phyloP scores from a whole-genome alignment of 2,329 filamentous ascomycete genomes.

The Ustilaginoidea virens region DNA sequence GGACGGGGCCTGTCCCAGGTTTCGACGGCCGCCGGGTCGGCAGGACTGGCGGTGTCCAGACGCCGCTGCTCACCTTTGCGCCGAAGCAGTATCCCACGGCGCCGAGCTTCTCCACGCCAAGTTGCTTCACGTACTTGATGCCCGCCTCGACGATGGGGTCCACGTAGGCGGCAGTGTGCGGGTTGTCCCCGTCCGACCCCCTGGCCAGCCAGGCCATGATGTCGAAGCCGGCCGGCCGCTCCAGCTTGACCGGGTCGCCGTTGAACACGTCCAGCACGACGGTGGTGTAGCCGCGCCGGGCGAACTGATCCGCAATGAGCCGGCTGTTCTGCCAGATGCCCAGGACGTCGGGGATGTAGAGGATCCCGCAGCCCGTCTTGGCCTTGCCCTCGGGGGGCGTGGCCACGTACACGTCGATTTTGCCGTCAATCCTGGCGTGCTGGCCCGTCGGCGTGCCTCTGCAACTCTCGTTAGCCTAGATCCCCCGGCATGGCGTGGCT shows the following conservation, averaged over 20 bases:
- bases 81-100: constrained; percentile 52
- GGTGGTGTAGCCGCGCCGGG: constrained; percentile 22
- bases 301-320: constrained; percentile 25
- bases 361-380: constrained; percentile 15
- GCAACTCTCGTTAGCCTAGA: background rate
- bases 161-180: constrained; percentile 17
- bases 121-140: constrained; percentile 39
- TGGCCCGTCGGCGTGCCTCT: constrained; percentile 34
- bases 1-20: too few species aligned
- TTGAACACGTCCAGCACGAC: constrained; percentile 23
- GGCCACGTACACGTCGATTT: constrained; percentile 35
- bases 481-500: background rate
- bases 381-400: constrained; percentile 19
- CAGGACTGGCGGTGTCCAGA: too few species aligned
- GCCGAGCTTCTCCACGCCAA: constrained; percentile 36
- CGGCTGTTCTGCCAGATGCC: constrained; percentile 24
- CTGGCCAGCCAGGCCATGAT: constrained; percentile 18
- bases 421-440: constrained; percentile 24
- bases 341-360: constrained; percentile 22
- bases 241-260: constrained; percentile 16
- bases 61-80: constrained; percentile 29
- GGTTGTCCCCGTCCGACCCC: constrained; percentile 32
- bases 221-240: constrained; percentile 14
- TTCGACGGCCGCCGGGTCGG: too few species aligned
- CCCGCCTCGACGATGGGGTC: constrained; percentile 19